A percentile compares a stretch with the other conserved stretches of the same genome.
Conservation (phyloP, 1,139 yeast species). For the Ashbya aceris region DNA sequence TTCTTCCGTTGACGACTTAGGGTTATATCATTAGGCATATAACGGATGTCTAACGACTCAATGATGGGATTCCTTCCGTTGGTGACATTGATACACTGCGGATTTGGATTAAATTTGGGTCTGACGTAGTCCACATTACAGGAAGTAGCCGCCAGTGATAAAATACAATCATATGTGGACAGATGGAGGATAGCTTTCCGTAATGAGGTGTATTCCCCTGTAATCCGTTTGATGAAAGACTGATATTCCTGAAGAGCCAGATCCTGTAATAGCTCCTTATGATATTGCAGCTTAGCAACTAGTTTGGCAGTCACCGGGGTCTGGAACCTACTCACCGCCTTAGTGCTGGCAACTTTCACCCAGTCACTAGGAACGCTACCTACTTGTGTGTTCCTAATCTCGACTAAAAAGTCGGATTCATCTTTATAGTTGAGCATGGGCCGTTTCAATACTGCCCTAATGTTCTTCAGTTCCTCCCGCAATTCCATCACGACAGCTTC, state of each 20-base stretch:
- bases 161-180: conserved; percentile 62
- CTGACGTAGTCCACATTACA: conserved; percentile 41
- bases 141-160: conserved; percentile 56
- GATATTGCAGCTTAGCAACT: conserved; percentile 49
- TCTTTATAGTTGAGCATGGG: conserved; percentile 52
- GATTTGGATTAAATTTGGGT: conserved; percentile 46
- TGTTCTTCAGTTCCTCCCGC: conserved; percentile 40
- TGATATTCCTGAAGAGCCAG: conserved; percentile 50
- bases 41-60: conserved; percentile 42
- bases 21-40: conserved; percentile 62
- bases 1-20: conserved; percentile 40
- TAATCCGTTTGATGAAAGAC: conserved; percentile 40
- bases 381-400: conserved; percentile 53
- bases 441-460: conserved; percentile 42
- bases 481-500: conserved; percentile 36
- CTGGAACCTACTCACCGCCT: conserved; percentile 61
- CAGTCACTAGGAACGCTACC: conserved; percentile 60
- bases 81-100: conserved; percentile 43
- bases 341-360: conserved; percentile 68
- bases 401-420: conserved; percentile 64
- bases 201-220: conserved; percentile 42
- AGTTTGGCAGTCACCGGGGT: conserved; percentile 48
- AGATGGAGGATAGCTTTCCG: conserved; percentile 43
- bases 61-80: conserved; percentile 76
- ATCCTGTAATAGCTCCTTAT: conserved; percentile 47